A percentile compares a stretch with the other conserved stretches of the same genome.
Evolutionary conservation across 140 eudicot genomes (phyloP).

Genomic region (Flaveria floridana): DNA sequence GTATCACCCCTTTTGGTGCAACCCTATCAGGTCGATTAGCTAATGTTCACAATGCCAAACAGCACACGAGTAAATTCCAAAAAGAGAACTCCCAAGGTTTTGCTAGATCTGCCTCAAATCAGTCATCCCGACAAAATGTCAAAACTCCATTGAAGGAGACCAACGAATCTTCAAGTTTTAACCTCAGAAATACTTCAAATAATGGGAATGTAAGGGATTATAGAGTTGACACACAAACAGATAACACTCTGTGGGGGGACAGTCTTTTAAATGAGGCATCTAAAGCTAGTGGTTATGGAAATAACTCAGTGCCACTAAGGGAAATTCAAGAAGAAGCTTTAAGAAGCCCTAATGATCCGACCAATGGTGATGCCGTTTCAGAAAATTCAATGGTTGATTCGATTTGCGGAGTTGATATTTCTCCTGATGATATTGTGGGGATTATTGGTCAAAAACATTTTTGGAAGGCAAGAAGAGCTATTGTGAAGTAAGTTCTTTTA

Average conservation of each 20-base stretch:
- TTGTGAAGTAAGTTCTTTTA: conserved; percentile 68
- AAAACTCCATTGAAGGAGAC: conserved; percentile 44
- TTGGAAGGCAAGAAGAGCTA: conserved; percentile 96
- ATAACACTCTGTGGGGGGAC: conserved; percentile 38
- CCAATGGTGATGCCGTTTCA: conserved; percentile 63
- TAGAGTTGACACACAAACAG: conserved; percentile 38
- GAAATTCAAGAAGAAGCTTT: conserved; percentile 41
- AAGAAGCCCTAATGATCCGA: conserved; percentile 40
- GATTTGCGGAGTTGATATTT: conserved; percentile 56
- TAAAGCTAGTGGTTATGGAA: conserved; percentile 32
- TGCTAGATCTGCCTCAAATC: conserved; percentile 42
- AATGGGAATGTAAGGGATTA: conserved; percentile 34
- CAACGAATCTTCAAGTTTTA: conserved; percentile 35
- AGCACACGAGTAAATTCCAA: conserved; percentile 33
- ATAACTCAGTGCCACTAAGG: conserved; percentile 35
- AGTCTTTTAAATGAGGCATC: conserved; percentile 33
- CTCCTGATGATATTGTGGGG: conserved; percentile 88
- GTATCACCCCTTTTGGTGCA: conserved; percentile 32
- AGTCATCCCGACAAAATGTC: conserved; percentile 26
- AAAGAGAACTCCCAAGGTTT: conserved; percentile 34
- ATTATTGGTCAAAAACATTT: conserved; percentile 88
- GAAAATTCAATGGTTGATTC: conserved; percentile 80
- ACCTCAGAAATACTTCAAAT: conserved; percentile 30
- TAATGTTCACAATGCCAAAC: conserved; percentile 34
- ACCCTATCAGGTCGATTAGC: conserved; percentile 28